Conservation (phyloP, 1,284 basidiomycete genomes). For the Tilletiaria anomala region DNA sequence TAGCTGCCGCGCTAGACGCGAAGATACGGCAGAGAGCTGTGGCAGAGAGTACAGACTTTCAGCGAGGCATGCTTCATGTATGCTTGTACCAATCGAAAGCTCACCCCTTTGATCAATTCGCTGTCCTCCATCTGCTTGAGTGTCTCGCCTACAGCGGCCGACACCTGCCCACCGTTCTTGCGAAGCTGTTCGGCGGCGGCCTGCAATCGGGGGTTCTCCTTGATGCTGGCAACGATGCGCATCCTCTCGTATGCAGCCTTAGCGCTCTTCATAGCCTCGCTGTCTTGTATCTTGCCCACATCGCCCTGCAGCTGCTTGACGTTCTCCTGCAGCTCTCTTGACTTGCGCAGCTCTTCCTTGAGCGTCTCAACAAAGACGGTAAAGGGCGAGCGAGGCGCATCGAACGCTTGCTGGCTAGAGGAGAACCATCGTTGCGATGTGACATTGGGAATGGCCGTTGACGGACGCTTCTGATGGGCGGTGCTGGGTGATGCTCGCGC, state of each 20-base stretch:
- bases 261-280: slow-evolving; percentile 85
- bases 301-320: slow-evolving; percentile 94
- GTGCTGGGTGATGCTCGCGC: neutral
- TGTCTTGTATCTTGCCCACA: slow-evolving; percentile 90
- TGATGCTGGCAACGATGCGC: slow-evolving; percentile 81
- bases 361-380: slow-evolving; percentile 90
- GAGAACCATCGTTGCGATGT: neutral
- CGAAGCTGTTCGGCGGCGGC: slow-evolving; percentile 81
- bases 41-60: too few relatives aligned
- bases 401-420: slow-evolving; percentile 6
- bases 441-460: neutral
- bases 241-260: slow-evolving; percentile 82
- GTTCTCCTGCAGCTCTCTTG: slow-evolving; percentile 84
- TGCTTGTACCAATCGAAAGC: too few relatives aligned
- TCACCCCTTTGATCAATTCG: slow-evolving; percentile 68
- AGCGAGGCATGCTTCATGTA: too few relatives aligned
- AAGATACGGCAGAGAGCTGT: too few relatives aligned
- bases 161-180: slow-evolving; percentile 76
- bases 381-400: slow-evolving; percentile 56
- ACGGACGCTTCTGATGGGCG: neutral
- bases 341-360: slow-evolving; percentile 80
- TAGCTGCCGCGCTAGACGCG: slow-evolving; percentile 22
- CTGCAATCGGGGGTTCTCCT: slow-evolving; percentile 82
- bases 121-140: slow-evolving; percentile 85
- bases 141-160: slow-evolving; percentile 81